Evolutionary conservation across 2,329 filamentous ascomycete species (phyloP).

Genomic region (Epichloe uncinata): DNA sequence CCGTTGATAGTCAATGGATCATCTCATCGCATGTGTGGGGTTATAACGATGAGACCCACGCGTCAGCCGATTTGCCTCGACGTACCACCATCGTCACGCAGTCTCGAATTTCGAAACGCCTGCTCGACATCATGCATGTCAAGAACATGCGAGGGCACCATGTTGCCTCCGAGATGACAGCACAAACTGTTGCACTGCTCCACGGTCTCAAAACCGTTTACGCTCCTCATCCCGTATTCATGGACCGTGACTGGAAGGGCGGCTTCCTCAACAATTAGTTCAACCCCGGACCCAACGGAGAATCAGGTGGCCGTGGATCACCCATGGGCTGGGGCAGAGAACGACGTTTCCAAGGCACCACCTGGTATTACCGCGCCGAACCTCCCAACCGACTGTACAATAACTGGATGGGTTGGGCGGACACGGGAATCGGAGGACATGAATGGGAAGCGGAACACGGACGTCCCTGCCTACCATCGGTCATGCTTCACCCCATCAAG

Average conservation of each 20-base stretch:
- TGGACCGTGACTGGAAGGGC: conserved; percentile 58
- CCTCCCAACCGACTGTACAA: conserved; percentile 46
- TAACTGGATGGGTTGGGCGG: conserved; percentile 49
- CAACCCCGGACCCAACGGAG: conserved; percentile 43
- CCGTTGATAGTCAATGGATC: conserved; percentile 59
- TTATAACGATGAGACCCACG: conserved; percentile 39
- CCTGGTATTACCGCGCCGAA: conserved; percentile 47
- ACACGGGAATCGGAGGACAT: conserved; percentile 38
- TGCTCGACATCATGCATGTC: conserved; percentile 65
- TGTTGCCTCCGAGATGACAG: conserved; percentile 70
- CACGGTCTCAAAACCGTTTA: conserved; percentile 71
- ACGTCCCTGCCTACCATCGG: conserved; percentile 42
- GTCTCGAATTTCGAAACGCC: conserved; percentile 55
- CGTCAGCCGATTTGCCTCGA: conserved; percentile 47
- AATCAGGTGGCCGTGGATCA: conserved; percentile 39
- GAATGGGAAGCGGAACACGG: conserved; percentile 44
- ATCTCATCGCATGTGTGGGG: conserved; percentile 55
- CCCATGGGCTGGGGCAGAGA: conserved; percentile 48
- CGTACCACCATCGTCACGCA: conserved; percentile 69
- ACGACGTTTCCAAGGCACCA: conserved; percentile 41
- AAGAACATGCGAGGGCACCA: conserved; percentile 63
- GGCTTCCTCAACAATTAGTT: conserved; percentile 43
- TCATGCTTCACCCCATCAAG: conserved; percentile 48
- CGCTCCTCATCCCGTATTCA: conserved; percentile 66
- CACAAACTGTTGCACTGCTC: conserved; percentile 57